phyloP scores from a whole-genome alignment of 306 rosid genomes.

The Albizia julibrissin region DNA sequence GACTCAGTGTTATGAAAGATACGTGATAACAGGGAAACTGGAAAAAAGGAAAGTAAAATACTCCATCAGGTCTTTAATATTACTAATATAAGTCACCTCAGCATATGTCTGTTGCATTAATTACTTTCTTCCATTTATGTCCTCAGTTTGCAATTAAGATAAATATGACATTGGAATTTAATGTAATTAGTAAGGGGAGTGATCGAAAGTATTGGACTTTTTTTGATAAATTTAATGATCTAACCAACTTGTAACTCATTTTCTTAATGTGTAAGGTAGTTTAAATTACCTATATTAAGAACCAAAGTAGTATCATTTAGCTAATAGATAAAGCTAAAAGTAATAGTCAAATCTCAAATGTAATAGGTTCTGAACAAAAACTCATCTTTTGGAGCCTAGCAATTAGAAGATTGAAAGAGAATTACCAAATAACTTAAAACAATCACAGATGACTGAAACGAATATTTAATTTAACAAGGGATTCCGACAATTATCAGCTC shows the following conservation, averaged over 20 bases:
- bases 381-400: not conserved
- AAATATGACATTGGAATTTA: not conserved
- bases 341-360: conserved; percentile 14
- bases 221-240: not conserved
- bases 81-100: not conserved
- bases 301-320: conserved; percentile 12
- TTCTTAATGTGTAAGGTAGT: not conserved
- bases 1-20: conserved; percentile 4
- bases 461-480: conserved; percentile 11
- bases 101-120: not conserved
- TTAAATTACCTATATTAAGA: not conserved
- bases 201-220: not conserved
- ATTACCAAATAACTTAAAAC: conserved; percentile 23
- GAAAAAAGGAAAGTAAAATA: not conserved
- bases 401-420: not conserved
- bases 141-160: not conserved
- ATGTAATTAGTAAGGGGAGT: not conserved
- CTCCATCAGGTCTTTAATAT: not conserved
- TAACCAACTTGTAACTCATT: not conserved
- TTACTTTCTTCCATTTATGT: not conserved
- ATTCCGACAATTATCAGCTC: conserved; percentile 7
- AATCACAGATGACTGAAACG: conserved; percentile 4
- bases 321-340: conserved; percentile 15
- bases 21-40: not conserved
- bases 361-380: not conserved